Evolutionary conservation across 495 filamentous ascomycete genomes (phyloP).

Genomic region (Penicillium manginii): DNA sequence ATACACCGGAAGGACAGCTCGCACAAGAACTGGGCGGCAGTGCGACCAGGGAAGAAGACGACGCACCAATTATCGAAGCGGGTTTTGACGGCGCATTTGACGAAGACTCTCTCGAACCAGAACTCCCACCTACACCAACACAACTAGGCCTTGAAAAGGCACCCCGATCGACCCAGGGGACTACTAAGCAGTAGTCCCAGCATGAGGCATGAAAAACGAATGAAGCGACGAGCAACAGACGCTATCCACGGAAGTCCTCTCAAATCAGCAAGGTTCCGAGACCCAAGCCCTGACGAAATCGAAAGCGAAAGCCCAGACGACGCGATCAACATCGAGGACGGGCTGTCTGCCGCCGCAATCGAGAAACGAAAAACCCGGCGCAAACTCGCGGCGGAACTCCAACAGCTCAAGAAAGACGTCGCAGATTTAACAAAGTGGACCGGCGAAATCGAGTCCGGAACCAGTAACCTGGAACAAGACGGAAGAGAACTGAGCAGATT

Average conservation of each 20-base stretch:
- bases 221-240: conserved; percentile 32
- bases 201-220: conserved; percentile 34
- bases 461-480: conserved; percentile 23
- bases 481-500: conserved; percentile 30
- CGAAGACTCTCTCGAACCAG: conserved; percentile 59
- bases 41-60: conserved; percentile 29
- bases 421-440: conserved; percentile 43
- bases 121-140: conserved; percentile 72
- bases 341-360: conserved; percentile 28
- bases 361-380: conserved; percentile 38
- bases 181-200: conserved; percentile 50
- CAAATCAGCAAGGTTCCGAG: conserved; percentile 31
- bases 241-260: conserved; percentile 34
- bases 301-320: background rate
- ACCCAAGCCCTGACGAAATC: conserved; percentile 17
- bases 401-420: conserved; percentile 41
- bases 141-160: conserved; percentile 57
- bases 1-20: conserved; percentile 46
- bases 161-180: conserved; percentile 39
- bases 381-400: conserved; percentile 36
- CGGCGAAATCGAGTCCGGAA: conserved; percentile 26
- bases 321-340: conserved; percentile 6
- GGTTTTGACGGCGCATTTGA: conserved; percentile 35
- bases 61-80: conserved; percentile 11
- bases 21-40: conserved; percentile 44